Evolutionary conservation across 2,329 filamentous ascomycete species (phyloP).

Genomic region (Tolypocladium sp.): DNA sequence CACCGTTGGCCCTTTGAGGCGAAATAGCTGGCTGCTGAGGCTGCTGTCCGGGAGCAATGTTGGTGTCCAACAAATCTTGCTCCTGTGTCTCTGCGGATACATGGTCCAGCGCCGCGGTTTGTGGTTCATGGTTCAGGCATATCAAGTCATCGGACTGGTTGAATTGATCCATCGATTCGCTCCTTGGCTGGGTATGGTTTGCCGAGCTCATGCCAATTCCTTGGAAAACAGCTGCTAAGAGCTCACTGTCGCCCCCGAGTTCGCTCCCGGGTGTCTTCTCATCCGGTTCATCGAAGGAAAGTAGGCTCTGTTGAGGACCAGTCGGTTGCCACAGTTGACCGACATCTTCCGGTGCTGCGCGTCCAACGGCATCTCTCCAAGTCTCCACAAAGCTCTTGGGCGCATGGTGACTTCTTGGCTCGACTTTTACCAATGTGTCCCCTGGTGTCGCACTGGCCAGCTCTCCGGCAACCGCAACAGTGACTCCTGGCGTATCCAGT

Average conservation of each 20-base stretch:
- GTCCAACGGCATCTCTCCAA: conserved; percentile 1
- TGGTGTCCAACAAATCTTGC: no score
- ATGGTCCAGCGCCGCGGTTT: neutral
- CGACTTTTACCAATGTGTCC: neutral
- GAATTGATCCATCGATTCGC: neutral
- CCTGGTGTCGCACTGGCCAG: neutral
- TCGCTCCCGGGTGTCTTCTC: neutral
- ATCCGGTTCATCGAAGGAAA: neutral
- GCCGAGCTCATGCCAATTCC: neutral
- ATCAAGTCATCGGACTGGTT: conserved; percentile 2
- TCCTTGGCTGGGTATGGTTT: no score
- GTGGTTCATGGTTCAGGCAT: neutral
- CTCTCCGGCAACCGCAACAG: neutral
- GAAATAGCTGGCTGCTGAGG: neutral
- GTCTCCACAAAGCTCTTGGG: neutral
- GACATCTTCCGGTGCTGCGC: neutral
- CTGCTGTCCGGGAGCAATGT: neutral
- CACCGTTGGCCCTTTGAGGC: neutral
- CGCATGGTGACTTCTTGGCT: neutral
- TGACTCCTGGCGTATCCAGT: neutral
- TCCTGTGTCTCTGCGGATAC: neutral
- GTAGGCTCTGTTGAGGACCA: neutral
- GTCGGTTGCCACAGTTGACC: neutral
- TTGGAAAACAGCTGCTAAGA: neutral
- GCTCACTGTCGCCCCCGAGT: neutral